phyloP scores from a whole-genome alignment of 2,329 filamentous ascomycete genomes.

The Colletotrichum horii region DNA sequence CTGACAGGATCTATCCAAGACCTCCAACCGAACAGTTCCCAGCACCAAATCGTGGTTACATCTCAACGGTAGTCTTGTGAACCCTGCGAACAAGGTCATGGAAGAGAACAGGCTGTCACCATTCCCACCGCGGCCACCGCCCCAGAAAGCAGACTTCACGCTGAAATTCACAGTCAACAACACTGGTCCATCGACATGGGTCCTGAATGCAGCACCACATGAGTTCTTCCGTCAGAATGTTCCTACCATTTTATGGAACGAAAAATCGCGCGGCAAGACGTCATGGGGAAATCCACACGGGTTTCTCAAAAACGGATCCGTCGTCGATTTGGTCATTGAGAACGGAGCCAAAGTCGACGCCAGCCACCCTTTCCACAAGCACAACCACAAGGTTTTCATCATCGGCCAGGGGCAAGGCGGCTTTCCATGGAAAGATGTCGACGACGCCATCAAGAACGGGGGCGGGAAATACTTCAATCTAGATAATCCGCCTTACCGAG shows the following conservation, averaged over 20 bases:
- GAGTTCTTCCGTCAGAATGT: conserved; percentile 16
- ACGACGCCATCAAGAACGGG: not conserved
- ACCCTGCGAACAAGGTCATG: not conserved
- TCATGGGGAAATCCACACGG: not conserved
- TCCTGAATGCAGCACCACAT: not conserved
- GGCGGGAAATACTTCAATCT: not conserved
- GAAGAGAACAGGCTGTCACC: not conserved
- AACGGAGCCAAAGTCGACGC: not conserved
- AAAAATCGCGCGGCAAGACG: not conserved
- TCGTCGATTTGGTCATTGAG: not conserved
- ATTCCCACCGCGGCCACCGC: not conserved
- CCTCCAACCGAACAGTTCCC: not conserved
- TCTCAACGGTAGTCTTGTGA: not conserved
- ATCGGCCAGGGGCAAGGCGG: not conserved
- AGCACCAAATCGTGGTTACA: not conserved
- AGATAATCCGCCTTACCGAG: not conserved
- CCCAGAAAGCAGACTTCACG: not conserved
- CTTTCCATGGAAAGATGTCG: not conserved
- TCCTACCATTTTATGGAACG: not conserved
- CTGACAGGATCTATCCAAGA: not conserved
- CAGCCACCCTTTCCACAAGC: conserved; percentile 12
- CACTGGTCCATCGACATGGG: not conserved
- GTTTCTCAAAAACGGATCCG: not conserved
- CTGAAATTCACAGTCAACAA: not conserved
- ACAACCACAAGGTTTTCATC: conserved; percentile 11